Base-by-base conservation (phyloP, 1,284 basidiomycete species). In the Inonotus obliquus region DNA sequence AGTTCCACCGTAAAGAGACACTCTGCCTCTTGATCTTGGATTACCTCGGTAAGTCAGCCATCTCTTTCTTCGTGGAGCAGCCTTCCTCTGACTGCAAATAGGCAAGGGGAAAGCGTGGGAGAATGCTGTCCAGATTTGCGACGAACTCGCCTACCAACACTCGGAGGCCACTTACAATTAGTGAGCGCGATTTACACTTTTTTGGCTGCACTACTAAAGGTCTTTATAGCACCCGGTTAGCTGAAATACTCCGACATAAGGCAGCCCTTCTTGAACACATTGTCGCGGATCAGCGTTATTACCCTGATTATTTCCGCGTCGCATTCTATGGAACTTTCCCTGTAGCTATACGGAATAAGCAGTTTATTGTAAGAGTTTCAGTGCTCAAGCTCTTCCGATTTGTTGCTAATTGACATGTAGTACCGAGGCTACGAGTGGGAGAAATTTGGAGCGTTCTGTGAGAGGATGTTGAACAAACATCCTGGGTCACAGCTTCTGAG, bases 51-150 rank as follows among this genome's bases (percentile, higher is more conserved):
- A 65, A 66, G 75, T 59, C 60, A 35, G 6, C 19, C 13, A 49
- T 7, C 17, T 1, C 44, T 38, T 19, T 56, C 23, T 44, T 54
- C 54, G 5, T 23, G 14, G 41, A 54, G 64, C 49, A 54, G 21
- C 9, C 11, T 49, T 35, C 5, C 48, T 57, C 23, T 55, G 52
- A 58, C 38, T 44, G 27, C 38, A 62, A 54, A 38, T 66, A 93
- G 92, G 92, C 58, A 93, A 94, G 74, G 96, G 96, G 1, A 94
- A 96, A 70, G 95, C 96, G 3, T 98, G 94, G 85, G 96, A 99
- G 74, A 90, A 85, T 59, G 95, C 94, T 1, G 86, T 97, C 57
- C 91, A 94, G 64, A 91, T 98, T 59, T 97, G 94, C 76, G 92
- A 92, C 74, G 95, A 96, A 68, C 77, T 97, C 11, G 87, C 87